phyloP scores from a whole-genome alignment of 805 yeast genomes.

The Maudiozyma turicensis region DNA sequence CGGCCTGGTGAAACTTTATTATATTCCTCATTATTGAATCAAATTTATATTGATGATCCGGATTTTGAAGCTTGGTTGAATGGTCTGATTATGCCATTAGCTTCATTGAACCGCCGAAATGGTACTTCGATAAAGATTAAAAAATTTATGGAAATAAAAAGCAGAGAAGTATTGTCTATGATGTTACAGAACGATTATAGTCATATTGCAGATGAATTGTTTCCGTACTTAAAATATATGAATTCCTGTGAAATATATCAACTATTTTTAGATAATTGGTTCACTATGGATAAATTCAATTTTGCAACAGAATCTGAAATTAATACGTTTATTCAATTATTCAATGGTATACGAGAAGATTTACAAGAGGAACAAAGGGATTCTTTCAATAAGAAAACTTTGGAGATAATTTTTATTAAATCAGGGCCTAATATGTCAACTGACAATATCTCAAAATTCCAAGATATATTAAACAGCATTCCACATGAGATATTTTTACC shows the following conservation, averaged over 20 bases:
- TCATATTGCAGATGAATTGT: constrained; percentile 4
- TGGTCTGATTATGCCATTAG: constrained; percentile 24
- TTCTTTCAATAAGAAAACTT: constrained; percentile 1
- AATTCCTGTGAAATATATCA: constrained; percentile 5
- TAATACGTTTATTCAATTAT: constrained; percentile 9
- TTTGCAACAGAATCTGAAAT: constrained; percentile 10
- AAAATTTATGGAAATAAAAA: constrained; percentile 12
- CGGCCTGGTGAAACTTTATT: constrained; percentile 11
- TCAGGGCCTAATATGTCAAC: constrained; percentile 7
- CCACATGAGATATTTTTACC: constrained; percentile 5
- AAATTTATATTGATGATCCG: not conserved
- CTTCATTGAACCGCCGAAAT: constrained; percentile 16
- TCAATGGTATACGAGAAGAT: constrained; percentile 1
- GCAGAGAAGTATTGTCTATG: constrained; percentile 8
- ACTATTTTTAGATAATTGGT: constrained; percentile 10
- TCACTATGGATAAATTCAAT: constrained; percentile 11
- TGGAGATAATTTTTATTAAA: constrained; percentile 17
- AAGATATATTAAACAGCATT: constrained; percentile 8
- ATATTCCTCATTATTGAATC: constrained; percentile 20
- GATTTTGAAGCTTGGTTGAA: constrained; percentile 20
- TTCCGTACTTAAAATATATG: constrained; percentile 14
- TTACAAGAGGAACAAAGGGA: not conserved
- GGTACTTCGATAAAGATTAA: constrained; percentile 8
- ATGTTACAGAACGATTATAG: constrained; percentile 3
- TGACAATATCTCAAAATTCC: constrained; percentile 2